phyloP scores from a whole-genome alignment of 2,329 filamentous ascomycete genomes.

The Xylariaceae sp. region DNA sequence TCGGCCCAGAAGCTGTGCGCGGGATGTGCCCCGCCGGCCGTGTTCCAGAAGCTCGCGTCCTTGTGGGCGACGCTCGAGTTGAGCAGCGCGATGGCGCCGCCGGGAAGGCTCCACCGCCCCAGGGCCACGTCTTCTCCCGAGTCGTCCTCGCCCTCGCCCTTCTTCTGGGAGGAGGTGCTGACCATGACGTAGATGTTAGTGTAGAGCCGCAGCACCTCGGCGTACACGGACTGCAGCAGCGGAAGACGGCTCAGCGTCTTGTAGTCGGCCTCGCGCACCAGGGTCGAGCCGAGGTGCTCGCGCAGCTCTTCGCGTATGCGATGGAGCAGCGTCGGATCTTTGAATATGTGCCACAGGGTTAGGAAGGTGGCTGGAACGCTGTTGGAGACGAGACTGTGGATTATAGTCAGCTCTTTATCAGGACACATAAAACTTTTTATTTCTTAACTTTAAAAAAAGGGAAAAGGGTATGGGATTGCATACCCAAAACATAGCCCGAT shows the following conservation, averaged over 20 bases:
- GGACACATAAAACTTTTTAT: too few relatives aligned
- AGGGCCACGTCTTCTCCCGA: neutral
- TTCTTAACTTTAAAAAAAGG: too few relatives aligned
- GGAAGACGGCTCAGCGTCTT: neutral
- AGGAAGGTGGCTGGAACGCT: neutral
- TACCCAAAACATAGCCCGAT: neutral
- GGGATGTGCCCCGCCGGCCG: slow-evolving; percentile 6
- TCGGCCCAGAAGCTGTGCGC: slow-evolving; percentile 13
- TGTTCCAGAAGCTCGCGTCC: slow-evolving; percentile 13
- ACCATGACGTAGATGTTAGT: slow-evolving; percentile 4
- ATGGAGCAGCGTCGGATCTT: neutral
- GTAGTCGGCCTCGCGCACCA: neutral
- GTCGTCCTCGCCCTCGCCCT: slow-evolving; percentile 3
- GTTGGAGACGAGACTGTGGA: neutral
- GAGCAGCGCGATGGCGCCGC: slow-evolving; percentile 4
- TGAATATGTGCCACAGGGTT: neutral
- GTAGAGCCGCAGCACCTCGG: slow-evolving; percentile 14
- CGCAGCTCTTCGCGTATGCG: slow-evolving; percentile 1
- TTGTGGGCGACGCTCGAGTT: slow-evolving; percentile 9
- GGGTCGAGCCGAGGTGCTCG: neutral
- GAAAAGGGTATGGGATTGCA: too few relatives aligned
- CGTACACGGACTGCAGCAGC: slow-evolving; percentile 12
- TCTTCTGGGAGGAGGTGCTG: slow-evolving; percentile 7
- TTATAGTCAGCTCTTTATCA: too few relatives aligned
- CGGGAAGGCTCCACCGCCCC: slow-evolving; percentile 1